A percentile compares a stretch with the other conserved stretches of the same genome.
These are phyloP conservation scores for Penicillium egyptiacum DNA, from an alignment of 495 filamentous ascomycete species.

Conservation along the genomic window DNA sequence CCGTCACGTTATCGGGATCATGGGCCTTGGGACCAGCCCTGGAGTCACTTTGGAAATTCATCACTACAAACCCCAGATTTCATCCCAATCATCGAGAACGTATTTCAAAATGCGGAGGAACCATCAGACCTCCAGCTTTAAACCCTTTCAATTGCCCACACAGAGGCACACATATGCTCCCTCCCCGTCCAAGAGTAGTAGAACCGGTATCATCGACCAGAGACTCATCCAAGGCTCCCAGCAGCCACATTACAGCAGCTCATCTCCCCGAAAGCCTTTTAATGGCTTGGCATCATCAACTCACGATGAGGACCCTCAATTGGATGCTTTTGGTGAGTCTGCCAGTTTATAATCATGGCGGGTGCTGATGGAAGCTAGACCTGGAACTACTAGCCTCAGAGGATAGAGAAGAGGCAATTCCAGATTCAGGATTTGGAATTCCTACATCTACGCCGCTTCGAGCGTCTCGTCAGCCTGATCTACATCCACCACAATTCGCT, in stretches of 20 bases:
- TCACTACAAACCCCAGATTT: not conserved
- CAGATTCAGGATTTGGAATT: not conserved
- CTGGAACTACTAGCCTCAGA: constrained; percentile 43
- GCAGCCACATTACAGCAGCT: constrained; percentile 11
- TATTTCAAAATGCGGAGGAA: constrained; percentile 17
- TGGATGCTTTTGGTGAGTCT: constrained; percentile 54
- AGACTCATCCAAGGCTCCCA: constrained; percentile 32
- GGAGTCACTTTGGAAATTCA: not conserved
- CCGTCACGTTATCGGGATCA: constrained; percentile 7
- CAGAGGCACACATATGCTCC: constrained; percentile 13
- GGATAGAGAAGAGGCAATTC: constrained; percentile 1
- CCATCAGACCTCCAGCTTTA: constrained; percentile 1
- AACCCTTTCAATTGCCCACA: constrained; percentile 12
- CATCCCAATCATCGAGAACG: not conserved
- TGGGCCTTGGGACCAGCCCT: not conserved
- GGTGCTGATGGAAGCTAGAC: constrained; percentile 26
- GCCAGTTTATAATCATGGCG: not conserved
- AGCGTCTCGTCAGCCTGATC: not conserved
- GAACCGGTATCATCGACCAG: constrained; percentile 25
- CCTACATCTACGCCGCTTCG: not conserved
- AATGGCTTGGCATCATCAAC: constrained; percentile 1
- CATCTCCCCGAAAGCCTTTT: not conserved
- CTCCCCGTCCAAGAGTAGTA: constrained; percentile 17
- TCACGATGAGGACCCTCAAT: constrained; percentile 28
- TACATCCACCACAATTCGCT: constrained; percentile 19